These are phyloP conservation scores for Choiromyces venosus DNA, from an alignment of 495 filamentous ascomycete genomes.

Conservation along the genomic window DNA sequence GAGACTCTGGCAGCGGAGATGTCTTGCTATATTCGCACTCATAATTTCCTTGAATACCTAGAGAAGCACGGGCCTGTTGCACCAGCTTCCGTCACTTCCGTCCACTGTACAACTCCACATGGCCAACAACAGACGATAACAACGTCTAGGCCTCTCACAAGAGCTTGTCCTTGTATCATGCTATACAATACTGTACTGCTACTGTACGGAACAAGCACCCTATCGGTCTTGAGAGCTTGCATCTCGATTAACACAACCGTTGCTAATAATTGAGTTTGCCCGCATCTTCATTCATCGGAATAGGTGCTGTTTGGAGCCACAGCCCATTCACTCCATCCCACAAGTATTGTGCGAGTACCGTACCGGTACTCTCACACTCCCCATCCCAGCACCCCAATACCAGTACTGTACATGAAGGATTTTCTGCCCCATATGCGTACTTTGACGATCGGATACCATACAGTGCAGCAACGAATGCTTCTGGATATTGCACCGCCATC, in stretches of 20 bases:
- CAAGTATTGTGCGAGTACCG: neutral
- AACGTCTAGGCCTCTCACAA: neutral
- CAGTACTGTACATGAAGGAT: neutral
- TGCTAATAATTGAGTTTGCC: neutral
- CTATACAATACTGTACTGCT: neutral
- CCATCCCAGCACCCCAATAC: neutral
- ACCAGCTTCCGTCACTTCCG: neutral
- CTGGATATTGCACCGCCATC: neutral
- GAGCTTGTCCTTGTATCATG: neutral
- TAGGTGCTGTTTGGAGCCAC: neutral
- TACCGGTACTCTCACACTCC: too few species aligned
- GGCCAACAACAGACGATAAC: neutral
- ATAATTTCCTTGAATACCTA: neutral
- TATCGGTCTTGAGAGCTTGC: neutral
- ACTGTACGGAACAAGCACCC: neutral
- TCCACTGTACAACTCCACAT: neutral
- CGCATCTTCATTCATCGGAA: neutral
- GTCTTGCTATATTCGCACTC: neutral
- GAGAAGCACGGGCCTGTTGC: neutral
- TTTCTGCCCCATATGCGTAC: neutral
- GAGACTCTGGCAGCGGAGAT: neutral
- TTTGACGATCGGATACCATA: neutral
- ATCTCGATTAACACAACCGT: neutral
- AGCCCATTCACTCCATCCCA: neutral
- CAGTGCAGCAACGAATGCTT: neutral